Evolutionary conservation across 2,329 filamentous ascomycete genomes (phyloP).

Genomic region (Neonectria coccinea): DNA sequence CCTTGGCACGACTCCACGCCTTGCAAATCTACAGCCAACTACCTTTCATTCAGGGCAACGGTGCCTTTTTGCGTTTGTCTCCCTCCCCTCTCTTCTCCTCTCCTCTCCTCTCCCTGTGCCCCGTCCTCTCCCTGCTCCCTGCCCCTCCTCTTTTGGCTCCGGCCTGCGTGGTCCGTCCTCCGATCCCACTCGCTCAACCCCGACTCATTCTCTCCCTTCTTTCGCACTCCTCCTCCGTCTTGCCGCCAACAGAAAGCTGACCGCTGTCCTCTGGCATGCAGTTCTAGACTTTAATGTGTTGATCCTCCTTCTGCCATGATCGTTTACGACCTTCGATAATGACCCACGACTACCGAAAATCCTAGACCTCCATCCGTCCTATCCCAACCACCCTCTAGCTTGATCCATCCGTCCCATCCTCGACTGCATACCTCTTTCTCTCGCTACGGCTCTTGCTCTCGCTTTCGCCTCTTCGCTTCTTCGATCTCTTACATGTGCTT

Average conservation of each 20-base stretch:
- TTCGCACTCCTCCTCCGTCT: conserved; percentile 27
- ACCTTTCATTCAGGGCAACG: conserved; percentile 14
- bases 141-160: conserved; percentile 45
- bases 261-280: conserved; percentile 36
- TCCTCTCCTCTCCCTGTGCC: conserved; percentile 31
- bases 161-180: conserved; percentile 39
- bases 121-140: conserved; percentile 31
- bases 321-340: conserved; percentile 46
- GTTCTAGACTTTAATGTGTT: conserved; percentile 46
- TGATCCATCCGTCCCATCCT: conserved; percentile 21
- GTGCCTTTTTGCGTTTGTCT: conserved; percentile 25
- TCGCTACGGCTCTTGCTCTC: conserved; percentile 8
- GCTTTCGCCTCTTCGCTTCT: conserved; percentile 16
- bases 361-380: conserved; percentile 28
- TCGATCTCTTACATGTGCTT: conserved; percentile 37
- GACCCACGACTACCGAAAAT: conserved; percentile 41
- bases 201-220: conserved; percentile 39
- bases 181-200: conserved; percentile 34
- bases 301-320: conserved; percentile 42
- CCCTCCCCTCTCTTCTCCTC: conserved; percentile 38
- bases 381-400: conserved; percentile 30
- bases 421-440: conserved; percentile 6
- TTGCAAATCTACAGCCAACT: conserved; percentile 13
- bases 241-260: conserved; percentile 38
- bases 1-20: conserved; percentile 13